Evolutionary conservation across 371 early-diverging fungal species (phyloP), one percentile per base, ranked within the genome.

Genomic region (Parasitella parasitica): DNA sequence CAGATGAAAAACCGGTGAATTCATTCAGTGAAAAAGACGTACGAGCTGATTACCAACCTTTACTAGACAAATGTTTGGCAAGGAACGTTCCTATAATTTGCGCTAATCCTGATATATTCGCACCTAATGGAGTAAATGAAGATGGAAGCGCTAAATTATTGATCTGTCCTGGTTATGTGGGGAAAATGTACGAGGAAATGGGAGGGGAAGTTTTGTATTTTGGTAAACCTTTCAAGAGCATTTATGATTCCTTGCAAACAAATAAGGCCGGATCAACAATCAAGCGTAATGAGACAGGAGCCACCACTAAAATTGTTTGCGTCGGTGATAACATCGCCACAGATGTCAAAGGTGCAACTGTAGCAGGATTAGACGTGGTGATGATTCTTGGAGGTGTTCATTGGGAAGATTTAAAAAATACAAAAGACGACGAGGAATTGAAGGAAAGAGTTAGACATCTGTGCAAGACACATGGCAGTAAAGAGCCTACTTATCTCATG

Each of bases 311-410:
- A 2, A 49, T 77, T 20, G 20, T 80, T 12, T 80, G 77, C 46
- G 63, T 80, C 11, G 80, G 80, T 13, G 80, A 80, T 41, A 77
- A 77, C 54, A 26, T 80, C 3, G 69, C 73, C 6, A 80, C 80
- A 0, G 80, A 80, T 57, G 64, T 80, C 0, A 43, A 63, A n/a
- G 80, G 80, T 6, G 80, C 80, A 1, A 59, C 61, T 6, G 57
- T 70, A 24, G 69, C 68, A 4, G 76, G 72, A 5, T 51, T 75
- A 18, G 80, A 80, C 57, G 72, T 75, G 1, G 71, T 77, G 57
- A 58, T 83, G 72, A 69, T 85, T 3, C 54, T 79, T 9, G 83
- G 80, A 13, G 86, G 83, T 32, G 80, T 85, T 0, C 86, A 85
- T 58, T 61, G 58, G 48, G 54, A 65, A 51, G 67, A 61, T 13